Percentiles rank a stretch among this genome's conserved stretches.
Evolutionary conservation across 108 stramenopile species (phyloP).

Genomic region (Skeletonema potamos): DNA sequence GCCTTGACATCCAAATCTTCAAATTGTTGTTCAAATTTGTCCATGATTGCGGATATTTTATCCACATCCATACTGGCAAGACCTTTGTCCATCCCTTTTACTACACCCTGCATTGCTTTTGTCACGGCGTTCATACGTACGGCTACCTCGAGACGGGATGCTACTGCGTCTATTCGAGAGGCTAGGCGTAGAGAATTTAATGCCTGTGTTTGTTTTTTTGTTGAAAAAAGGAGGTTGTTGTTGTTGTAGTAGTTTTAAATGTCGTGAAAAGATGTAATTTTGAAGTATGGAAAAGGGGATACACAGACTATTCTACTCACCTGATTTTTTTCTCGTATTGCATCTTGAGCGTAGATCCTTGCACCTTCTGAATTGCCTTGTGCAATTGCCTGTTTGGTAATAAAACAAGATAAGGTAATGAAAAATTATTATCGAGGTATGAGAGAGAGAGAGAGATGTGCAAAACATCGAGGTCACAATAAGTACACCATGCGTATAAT

Average conservation of each 20-base stretch:
- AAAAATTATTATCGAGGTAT: too few species aligned
- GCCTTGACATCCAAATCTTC: conserved; percentile 98
- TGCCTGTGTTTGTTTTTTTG: conserved; percentile 26
- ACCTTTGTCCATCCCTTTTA: conserved; percentile 93
- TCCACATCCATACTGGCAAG: conserved; percentile 92
- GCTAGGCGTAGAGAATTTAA: conserved; percentile 91
- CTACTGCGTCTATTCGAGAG: conserved; percentile 94
- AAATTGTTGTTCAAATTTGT: conserved; percentile 98
- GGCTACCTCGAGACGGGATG: conserved; percentile 93
- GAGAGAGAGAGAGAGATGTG: too few species aligned
- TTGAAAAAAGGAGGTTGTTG: background rate
- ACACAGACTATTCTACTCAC: conserved; percentile 5
- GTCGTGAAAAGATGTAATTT: too few species aligned
- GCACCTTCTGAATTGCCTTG: conserved; percentile 95
- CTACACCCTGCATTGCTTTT: conserved; percentile 88
- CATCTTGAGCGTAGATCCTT: conserved; percentile 96
- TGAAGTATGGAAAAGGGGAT: background rate
- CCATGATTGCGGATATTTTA: conserved; percentile 90
- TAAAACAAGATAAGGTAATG: background rate
- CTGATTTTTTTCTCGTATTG: conserved; percentile 98
- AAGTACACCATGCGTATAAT: too few species aligned
- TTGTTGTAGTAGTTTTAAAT: background rate
- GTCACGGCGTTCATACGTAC: conserved; percentile 95
- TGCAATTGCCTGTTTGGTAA: conserved; percentile 67
- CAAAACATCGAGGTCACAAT: too few species aligned